Evolutionary conservation across 306 rosid species (phyloP).

Genomic region (Ziziphus jujuba): DNA sequence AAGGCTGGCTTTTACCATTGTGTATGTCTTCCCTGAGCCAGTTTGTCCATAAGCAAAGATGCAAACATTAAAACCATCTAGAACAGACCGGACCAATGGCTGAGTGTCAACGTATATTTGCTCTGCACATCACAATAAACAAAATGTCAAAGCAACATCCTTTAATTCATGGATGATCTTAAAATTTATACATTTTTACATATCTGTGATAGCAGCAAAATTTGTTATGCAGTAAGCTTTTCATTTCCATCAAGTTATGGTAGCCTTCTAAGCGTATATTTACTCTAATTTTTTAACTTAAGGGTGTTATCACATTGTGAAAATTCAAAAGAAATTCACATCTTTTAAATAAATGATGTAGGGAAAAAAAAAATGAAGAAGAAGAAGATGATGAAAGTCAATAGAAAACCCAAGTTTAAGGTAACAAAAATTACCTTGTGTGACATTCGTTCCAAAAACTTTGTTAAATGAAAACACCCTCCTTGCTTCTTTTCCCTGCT

Average conservation of each 20-base stretch:
- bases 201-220: no score
- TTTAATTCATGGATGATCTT: not conserved
- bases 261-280: no score
- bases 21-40: conserved; percentile 97
- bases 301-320: no score
- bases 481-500: conserved; percentile 87
- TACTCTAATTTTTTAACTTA: no score
- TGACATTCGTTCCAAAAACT: conserved; percentile 77
- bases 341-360: no score
- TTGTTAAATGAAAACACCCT: conserved; percentile 86
- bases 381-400: no score
- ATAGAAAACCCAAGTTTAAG: not conserved
- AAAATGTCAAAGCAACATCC: conserved; percentile 16
- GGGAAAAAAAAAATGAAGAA: no score
- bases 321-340: no score
- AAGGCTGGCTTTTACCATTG: conserved; percentile 61
- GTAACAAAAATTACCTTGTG: conserved; percentile 61
- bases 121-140: conserved; percentile 53
- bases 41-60: conserved; percentile 98
- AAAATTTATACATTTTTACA: not conserved
- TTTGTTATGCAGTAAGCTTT: no score
- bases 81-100: conserved; percentile 76
- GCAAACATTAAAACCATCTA: conserved; percentile 91
- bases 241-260: no score
- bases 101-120: conserved; percentile 82